Evolutionary conservation across 345 rosid species (phyloP).

Genomic region (Euphorbia pulcherrima): DNA sequence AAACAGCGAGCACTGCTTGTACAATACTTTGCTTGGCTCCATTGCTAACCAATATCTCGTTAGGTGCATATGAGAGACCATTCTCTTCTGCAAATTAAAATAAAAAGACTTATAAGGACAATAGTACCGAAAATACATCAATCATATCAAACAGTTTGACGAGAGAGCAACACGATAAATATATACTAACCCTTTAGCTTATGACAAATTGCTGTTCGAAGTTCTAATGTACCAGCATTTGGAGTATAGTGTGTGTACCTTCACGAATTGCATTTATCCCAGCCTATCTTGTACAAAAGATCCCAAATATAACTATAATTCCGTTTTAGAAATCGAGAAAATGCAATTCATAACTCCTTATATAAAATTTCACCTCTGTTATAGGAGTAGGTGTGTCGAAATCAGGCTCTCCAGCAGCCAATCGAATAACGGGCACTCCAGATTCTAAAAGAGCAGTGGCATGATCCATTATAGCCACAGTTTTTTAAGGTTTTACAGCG

Average conservation of each 20-base stretch:
- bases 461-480: slow-evolving; percentile 86
- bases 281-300: slow-evolving; percentile 43
- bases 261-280: slow-evolving; percentile 87
- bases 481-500: slow-evolving; percentile 82
- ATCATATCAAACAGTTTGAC: background rate
- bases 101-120: background rate
- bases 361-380: slow-evolving; percentile 51
- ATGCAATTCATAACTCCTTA: background rate
- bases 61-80: slow-evolving; percentile 69
- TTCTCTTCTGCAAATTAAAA: slow-evolving; percentile 60
- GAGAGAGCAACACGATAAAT: background rate
- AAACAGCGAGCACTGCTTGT: slow-evolving; percentile 89
- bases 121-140: background rate
- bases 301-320: background rate
- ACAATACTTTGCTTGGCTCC: slow-evolving; percentile 84
- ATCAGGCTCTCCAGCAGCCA: slow-evolving; percentile 99
- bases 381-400: slow-evolving; percentile 76
- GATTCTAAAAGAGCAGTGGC: slow-evolving; percentile 88
- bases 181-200: slow-evolving; percentile 61
- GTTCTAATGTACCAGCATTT: slow-evolving; percentile 79
- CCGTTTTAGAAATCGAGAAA: background rate
- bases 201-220: slow-evolving; percentile 77
- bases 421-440: slow-evolving; percentile 76
- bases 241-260: slow-evolving; percentile 87
- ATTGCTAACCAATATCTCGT: slow-evolving; percentile 87